Conservation (phyloP, 73 alveolate species). For the Tetrahymena borealis region DNA sequence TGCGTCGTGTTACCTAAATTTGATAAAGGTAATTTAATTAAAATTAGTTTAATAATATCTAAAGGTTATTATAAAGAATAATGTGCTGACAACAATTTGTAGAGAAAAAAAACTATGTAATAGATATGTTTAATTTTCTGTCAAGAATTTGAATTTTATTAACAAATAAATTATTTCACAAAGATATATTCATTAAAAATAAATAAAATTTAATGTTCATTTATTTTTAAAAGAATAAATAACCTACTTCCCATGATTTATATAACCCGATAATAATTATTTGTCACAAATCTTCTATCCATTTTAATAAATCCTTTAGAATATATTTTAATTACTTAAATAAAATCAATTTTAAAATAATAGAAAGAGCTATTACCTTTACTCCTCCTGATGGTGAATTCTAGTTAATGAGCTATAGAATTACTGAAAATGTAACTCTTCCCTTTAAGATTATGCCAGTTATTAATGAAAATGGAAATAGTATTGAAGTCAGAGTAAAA, state of each 20-base stretch:
- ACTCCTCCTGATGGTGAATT: conserved; percentile 96
- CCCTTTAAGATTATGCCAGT: conserved; percentile 90
- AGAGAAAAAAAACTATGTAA: background rate
- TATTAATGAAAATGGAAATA: conserved; percentile 67
- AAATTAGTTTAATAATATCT: background rate
- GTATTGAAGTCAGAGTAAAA: conserved; percentile 82
- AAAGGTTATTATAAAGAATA: no score
- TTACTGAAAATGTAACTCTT: conserved; percentile 86
- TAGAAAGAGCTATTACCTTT: conserved; percentile 91
- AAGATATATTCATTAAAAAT: no score
- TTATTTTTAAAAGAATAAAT: no score
- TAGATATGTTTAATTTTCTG: background rate
- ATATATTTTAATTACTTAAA: background rate
- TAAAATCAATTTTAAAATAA: no score
- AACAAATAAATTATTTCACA: background rate
- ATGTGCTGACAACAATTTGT: no score
- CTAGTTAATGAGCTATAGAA: conserved; percentile 84
- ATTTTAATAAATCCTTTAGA: no score
- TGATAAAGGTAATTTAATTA: conserved; percentile 50
- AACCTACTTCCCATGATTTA: no score
- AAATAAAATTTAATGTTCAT: no score
- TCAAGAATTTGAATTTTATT: background rate
- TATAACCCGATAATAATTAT: no score
- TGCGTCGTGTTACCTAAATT: conserved; percentile 89
- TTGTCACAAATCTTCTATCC: no score